Evolutionary conservation across 1,284 basidiomycete genomes (phyloP).

Genomic region (Rhodofomes roseus): DNA sequence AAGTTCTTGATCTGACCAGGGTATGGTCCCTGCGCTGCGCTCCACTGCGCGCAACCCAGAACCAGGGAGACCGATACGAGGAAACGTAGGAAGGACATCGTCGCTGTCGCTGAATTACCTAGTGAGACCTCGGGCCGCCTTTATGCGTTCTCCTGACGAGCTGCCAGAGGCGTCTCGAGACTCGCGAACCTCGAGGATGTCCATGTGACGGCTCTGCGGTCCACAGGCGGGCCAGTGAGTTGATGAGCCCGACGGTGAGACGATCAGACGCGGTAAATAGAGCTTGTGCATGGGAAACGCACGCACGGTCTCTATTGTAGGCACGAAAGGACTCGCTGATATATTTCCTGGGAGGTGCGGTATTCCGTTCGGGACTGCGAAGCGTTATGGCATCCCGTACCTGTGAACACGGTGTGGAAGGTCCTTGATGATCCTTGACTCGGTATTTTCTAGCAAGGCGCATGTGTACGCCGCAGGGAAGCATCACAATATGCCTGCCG

Average conservation of each 20-base stretch:
- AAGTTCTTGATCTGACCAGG: slow-evolving; percentile 39
- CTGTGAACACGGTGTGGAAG: too few relatives aligned
- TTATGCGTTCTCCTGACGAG: not conserved
- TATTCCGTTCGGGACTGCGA: not conserved
- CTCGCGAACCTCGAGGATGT: not conserved
- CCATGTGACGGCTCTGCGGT: not conserved
- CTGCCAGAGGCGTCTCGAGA: too few relatives aligned
- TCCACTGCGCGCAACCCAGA: not conserved
- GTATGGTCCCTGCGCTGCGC: slow-evolving; percentile 9
- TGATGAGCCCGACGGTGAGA: not conserved
- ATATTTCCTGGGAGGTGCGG: not conserved
- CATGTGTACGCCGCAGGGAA: too few relatives aligned
- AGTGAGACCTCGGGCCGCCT: not conserved
- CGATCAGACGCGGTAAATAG: not conserved
- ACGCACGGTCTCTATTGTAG: not conserved
- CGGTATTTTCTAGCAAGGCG: too few relatives aligned
- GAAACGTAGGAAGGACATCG: not conserved
- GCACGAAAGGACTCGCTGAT: not conserved
- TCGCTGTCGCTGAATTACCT: not conserved
- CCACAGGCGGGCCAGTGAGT: not conserved
- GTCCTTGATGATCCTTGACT: too few relatives aligned
- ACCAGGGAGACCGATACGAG: not conserved
- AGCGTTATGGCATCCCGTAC: too few relatives aligned
- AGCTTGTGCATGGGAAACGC: not conserved
- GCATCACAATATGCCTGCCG: too few relatives aligned